Base-by-base conservation (phyloP, 1,139 yeast species). In the Oligophagozyma castellii region DNA sequence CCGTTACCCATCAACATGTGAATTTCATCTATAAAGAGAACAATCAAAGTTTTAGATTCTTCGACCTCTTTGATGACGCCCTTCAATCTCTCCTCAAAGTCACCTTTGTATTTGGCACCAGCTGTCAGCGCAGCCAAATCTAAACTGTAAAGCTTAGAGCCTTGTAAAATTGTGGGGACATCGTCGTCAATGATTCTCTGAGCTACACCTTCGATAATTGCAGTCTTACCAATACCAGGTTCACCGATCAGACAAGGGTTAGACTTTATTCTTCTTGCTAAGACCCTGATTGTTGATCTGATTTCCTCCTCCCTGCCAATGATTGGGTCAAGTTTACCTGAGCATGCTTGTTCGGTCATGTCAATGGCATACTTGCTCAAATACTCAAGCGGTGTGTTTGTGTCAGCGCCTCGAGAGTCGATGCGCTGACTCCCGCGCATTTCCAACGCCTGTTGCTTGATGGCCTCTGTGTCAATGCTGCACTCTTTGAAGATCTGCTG, bases 1-100 rank as follows among this genome's bases (percentile, higher is more conserved):
- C 98, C 98, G 51, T 89, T 95, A 42, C 99, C 99, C 96, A 92
- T 89, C 44, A 92, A 71, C 95, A 89, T 86, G 59, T 89, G 99
- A 49, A 86, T 86, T 60, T 89, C 98, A 58, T 89, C 96, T 44
- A 86, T 80, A 59, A 89, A 89, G 38, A 86, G 66, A 42, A 86
- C 74, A 42, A 89, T 84, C 70, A 83, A 68, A 29, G 73, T 81
- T 43, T 76, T 74, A 1, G 95, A 73, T 42, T 83, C 80, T 53
- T 83, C 95, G 46, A 89, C 79, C 47, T 92, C 99, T 52, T 74
- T 80, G 50, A 89, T 64, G 14, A 89, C 98, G 39, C 96, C 96
- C 59, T 92, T 89, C 48, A 89, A 67, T 59, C 99, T 74, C 60
- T 89, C 99, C 62, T 89, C 99, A 50, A 89, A 89, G 52, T 89